phyloP scores from a whole-genome alignment of 164 flowering plant genomes.

The Nelumbo lutea region DNA sequence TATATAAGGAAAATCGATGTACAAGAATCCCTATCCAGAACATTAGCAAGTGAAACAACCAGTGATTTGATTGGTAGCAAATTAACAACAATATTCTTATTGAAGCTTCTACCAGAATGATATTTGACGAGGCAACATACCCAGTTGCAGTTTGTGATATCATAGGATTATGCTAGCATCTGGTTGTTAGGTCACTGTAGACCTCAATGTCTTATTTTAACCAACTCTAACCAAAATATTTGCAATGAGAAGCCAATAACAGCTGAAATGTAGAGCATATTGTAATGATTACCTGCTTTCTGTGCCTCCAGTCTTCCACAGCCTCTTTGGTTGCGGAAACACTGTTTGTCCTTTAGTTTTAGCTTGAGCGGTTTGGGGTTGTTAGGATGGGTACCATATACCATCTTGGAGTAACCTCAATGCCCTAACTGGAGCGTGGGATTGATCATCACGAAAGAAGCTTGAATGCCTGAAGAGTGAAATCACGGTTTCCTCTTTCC shows the following conservation, averaged over 20 bases:
- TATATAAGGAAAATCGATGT: too few relatives aligned
- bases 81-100: too few relatives aligned
- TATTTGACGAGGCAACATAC: too few relatives aligned
- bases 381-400: slow-evolving; percentile 32
- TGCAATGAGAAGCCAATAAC: not conserved
- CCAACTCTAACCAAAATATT: not conserved
- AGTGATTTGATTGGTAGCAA: too few relatives aligned
- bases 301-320: slow-evolving; percentile 54
- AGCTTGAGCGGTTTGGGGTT: slow-evolving; percentile 26
- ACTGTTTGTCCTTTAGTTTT: slow-evolving; percentile 37
- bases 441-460: too few relatives aligned
- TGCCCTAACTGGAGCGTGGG: slow-evolving; percentile 31
- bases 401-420: slow-evolving; percentile 61
- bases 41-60: too few relatives aligned
- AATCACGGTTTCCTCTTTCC: too few relatives aligned
- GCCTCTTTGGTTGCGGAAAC: slow-evolving; percentile 56
- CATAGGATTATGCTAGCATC: too few relatives aligned
- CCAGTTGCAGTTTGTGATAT: too few relatives aligned
- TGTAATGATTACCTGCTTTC: slow-evolving; percentile 37
- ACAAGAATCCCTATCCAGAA: too few relatives aligned
- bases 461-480: too few relatives aligned
- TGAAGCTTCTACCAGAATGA: too few relatives aligned
- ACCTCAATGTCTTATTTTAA: not conserved
- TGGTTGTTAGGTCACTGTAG: not conserved
- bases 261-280: not conserved